Evolutionary conservation across 2,329 filamentous ascomycete genomes (phyloP).

Genomic region (Coniochaeta prunicola): DNA sequence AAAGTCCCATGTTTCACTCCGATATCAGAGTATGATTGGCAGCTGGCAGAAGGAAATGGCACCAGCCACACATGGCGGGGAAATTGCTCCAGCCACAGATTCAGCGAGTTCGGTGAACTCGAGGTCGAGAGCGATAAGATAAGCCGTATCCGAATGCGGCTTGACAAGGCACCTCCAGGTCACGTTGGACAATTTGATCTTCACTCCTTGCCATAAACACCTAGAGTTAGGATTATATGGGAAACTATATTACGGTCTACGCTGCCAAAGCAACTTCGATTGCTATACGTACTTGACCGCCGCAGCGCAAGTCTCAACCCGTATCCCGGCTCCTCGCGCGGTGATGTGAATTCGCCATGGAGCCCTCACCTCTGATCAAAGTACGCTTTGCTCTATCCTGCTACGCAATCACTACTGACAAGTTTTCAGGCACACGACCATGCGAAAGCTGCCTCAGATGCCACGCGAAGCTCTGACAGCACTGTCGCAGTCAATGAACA

Average conservation of each 20-base stretch:
- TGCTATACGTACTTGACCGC: too few relatives aligned
- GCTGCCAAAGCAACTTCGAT: too few relatives aligned
- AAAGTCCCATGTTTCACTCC: not conserved
- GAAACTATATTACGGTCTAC: too few relatives aligned
- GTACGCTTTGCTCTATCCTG: conserved; percentile 29
- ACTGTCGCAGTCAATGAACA: conserved; percentile 83
- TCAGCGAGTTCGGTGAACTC: not conserved
- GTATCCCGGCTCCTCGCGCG: not conserved
- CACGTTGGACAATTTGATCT: not conserved
- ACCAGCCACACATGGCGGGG: not conserved
- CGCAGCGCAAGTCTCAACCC: too few relatives aligned
- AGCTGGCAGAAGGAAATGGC: not conserved
- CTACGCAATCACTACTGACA: not conserved
- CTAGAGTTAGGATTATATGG: too few relatives aligned
- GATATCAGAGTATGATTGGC: not conserved
- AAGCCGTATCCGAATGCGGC: not conserved
- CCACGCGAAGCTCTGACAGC: conserved; percentile 66
- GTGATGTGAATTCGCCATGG: conserved; percentile 43
- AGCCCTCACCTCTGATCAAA: conserved; percentile 60
- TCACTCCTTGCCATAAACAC: too few relatives aligned
- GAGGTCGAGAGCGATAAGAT: not conserved
- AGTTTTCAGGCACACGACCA: conserved; percentile 73
- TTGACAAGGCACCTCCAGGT: not conserved
- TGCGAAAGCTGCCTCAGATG: conserved; percentile 73
- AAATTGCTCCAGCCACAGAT: not conserved